Conservation (phyloP, 805 yeast genomes). For the Grigorovia yakushimaensis region DNA sequence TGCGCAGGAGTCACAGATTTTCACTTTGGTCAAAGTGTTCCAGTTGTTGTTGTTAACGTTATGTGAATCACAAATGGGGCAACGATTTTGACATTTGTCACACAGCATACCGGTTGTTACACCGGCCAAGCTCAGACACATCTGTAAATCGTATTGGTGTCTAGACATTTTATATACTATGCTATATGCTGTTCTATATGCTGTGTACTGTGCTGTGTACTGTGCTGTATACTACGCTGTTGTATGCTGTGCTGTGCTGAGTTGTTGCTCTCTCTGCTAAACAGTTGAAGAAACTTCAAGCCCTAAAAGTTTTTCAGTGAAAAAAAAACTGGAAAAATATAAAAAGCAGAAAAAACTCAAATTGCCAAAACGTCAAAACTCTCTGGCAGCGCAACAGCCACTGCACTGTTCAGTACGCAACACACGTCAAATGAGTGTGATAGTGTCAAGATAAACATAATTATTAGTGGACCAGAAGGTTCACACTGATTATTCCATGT, state of each 20-base stretch:
- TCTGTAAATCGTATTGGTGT: slow-evolving; percentile 75
- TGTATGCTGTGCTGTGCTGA: too few species aligned
- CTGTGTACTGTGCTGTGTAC: too few species aligned
- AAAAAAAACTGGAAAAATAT: background rate
- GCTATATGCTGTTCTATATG: too few species aligned
- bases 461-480: background rate
- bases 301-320: background rate
- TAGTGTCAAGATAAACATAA: too few species aligned
- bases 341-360: too few species aligned
- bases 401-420: too few species aligned
- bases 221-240: too few species aligned
- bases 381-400: too few species aligned
- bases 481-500: slow-evolving; percentile 8
- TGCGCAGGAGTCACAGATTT: slow-evolving; percentile 80
- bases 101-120: slow-evolving; percentile 61
- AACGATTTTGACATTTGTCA: slow-evolving; percentile 79
- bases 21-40: slow-evolving; percentile 51
- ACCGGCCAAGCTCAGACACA: slow-evolving; percentile 84
- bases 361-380: background rate
- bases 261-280: too few species aligned
- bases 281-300: background rate
- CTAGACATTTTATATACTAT: slow-evolving; percentile 58
- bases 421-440: too few species aligned
- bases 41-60: slow-evolving; percentile 30
- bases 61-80: slow-evolving; percentile 83